Conservation (phyloP, 306 rosid species). For the Prunus davidiana region DNA sequence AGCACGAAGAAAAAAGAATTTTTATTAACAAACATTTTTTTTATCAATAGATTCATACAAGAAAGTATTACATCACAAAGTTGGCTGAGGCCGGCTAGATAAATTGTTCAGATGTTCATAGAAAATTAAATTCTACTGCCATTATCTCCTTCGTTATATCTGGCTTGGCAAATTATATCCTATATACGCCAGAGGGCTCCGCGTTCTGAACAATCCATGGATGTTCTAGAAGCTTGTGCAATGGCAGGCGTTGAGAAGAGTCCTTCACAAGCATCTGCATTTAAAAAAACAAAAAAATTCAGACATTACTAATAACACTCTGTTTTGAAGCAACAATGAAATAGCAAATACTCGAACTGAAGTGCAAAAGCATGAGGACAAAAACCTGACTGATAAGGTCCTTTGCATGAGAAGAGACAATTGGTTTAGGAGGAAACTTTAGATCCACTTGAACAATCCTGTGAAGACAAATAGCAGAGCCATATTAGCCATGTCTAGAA, state of each 20-base stretch:
- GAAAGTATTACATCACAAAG: conserved; percentile 26
- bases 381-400: conserved; percentile 90
- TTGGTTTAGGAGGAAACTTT: conserved; percentile 88
- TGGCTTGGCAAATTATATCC: conserved; percentile 33
- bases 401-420: conserved; percentile 87
- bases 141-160: not conserved
- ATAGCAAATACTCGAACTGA: not conserved
- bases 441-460: conserved; percentile 96
- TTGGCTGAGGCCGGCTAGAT: not conserved
- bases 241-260: conserved; percentile 71
- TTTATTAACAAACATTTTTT: not conserved
- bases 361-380: conserved; percentile 1
- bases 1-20: not conserved
- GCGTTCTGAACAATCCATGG: conserved; percentile 98
- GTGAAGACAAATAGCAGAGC: conserved; percentile 16
- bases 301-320: conserved; percentile 9
- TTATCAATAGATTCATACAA: conserved; percentile 5
- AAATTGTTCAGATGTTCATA: not conserved
- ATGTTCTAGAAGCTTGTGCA: conserved; percentile 92
- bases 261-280: conserved; percentile 92
- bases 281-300: not conserved
- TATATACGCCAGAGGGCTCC: conserved; percentile 85
- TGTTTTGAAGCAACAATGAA: not conserved
- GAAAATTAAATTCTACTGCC: not conserved
- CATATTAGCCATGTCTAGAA: not conserved